Evolutionary conservation across 2,329 filamentous ascomycete genomes (phyloP).

Genomic region (Trichothecium sympodiale): DNA sequence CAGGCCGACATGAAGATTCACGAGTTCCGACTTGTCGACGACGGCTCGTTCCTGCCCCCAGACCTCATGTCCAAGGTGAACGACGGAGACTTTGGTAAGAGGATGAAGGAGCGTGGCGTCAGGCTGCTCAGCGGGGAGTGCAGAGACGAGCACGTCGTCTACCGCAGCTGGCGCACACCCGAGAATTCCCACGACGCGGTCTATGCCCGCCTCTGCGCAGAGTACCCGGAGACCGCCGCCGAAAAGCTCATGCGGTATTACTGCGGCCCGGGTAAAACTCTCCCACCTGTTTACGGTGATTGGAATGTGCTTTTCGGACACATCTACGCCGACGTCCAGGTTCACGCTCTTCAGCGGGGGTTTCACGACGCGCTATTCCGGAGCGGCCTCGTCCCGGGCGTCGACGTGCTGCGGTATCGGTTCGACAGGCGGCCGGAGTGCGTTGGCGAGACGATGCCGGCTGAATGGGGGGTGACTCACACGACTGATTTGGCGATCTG

Average conservation of each 20-base stretch:
- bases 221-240: background rate
- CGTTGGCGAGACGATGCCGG: too few relatives aligned
- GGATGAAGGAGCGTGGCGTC: constrained; percentile 22
- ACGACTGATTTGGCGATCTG: too few relatives aligned
- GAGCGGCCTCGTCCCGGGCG: too few relatives aligned
- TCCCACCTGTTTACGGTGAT: too few relatives aligned
- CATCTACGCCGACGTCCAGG: too few relatives aligned
- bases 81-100: constrained; percentile 21
- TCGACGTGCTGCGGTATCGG: too few relatives aligned
- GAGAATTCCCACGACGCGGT: constrained; percentile 1
- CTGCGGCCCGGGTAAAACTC: too few relatives aligned
- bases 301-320: too few relatives aligned
- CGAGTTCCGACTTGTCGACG: constrained; percentile 33
- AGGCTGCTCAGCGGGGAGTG: constrained; percentile 31
- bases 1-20: constrained; percentile 29
- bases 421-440: too few relatives aligned
- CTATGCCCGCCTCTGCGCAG: constrained; percentile 1
- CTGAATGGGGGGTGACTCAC: too few relatives aligned
- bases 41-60: constrained; percentile 25
- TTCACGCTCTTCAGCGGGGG: too few relatives aligned
- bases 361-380: too few relatives aligned
- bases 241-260: background rate
- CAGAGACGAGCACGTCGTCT: constrained; percentile 28
- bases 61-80: constrained; percentile 26
- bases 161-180: background rate